phyloP scores from a whole-genome alignment of 106 monocot genomes.

The Allium cepa region DNA sequence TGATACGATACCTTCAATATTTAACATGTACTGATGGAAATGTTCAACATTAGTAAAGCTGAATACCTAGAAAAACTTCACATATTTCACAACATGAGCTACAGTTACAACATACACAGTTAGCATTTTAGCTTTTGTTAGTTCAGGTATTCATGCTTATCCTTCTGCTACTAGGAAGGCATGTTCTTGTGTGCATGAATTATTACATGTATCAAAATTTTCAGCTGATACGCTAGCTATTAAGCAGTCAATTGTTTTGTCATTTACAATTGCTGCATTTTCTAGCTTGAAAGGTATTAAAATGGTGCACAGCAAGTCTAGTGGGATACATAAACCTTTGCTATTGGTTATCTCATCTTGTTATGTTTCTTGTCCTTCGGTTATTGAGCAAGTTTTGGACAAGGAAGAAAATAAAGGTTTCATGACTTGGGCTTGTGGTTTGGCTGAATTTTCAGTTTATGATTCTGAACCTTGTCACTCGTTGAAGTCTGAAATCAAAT shows the following conservation, averaged over 20 bases:
- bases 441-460: conserved; percentile 39
- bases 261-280: conserved; percentile 40
- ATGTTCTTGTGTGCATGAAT: too few relatives aligned
- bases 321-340: conserved; percentile 45
- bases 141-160: too few relatives aligned
- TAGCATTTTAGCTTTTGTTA: conserved; percentile 42
- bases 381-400: too few relatives aligned
- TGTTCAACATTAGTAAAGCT: conserved; percentile 29
- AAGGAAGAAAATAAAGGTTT: too few relatives aligned
- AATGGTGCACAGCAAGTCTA: too few relatives aligned
- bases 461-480: conserved; percentile 30
- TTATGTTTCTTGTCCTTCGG: conserved; percentile 53
- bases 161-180: too few relatives aligned
- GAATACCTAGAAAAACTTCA: conserved; percentile 1
- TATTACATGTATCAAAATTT: too few relatives aligned
- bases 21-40: too few relatives aligned
- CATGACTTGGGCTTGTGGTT: too few relatives aligned
- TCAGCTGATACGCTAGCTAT: conserved; percentile 22
- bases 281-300: conserved; percentile 28
- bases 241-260: conserved; percentile 31
- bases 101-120: too few relatives aligned
- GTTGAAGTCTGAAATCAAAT: conserved; percentile 56
- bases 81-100: too few relatives aligned
- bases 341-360: conserved; percentile 61
- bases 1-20: not conserved